Base-by-base conservation (phyloP, 2,329 filamentous ascomycete genomes). In the Aspergillus carbonarius region DNA sequence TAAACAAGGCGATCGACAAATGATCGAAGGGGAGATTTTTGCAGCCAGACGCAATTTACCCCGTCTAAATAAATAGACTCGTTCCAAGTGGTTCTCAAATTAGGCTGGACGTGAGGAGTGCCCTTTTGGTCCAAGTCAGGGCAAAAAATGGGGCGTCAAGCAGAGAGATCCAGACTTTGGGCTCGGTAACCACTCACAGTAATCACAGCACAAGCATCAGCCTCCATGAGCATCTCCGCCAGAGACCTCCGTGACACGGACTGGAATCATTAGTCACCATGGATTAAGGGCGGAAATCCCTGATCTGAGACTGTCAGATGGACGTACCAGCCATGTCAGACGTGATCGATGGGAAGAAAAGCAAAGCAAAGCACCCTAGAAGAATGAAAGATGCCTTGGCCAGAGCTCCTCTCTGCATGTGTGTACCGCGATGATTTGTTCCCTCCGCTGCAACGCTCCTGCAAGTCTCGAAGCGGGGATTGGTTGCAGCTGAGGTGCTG, bases 381-480 rank as follows among this genome's bases (percentile, higher is more conserved):
- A 52, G 47, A 53, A 46, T 37, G 51, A 50, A 18, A 44, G 30
- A 42, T 46, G 53, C 55, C 34, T 44, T 50, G 42, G 34, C 47
- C 37, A 40, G 40, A 32, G 9, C 40, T 34, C 48, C 54, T 58
- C 42, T 47, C 55, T 58, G 61, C 59, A 62, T 52, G 61, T 65
- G 63, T 65, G 63, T 64, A 60, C 59, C 57, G 30, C 54, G 57
- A 59, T 66, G 60, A 65, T 66, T 64, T 65, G 58, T 58, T 58
- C 53, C 44, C 54, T 50, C 46, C 50, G 37, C 59, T 63, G 58
- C 60, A 61, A 46, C 49, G 52, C 52, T 47, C 42, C 60, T 62
- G 58, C 61, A 63, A 35, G 58, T 59, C 58, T 44, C 54, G 52
- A 42, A 52, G 61, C 63, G 58, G 55, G 60, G 64, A 54, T 40